Percentiles rank a stretch among this genome's conserved stretches.
phyloP scores from a whole-genome alignment of 2,329 filamentous ascomycete species.

The Dendryphion nanum region DNA sequence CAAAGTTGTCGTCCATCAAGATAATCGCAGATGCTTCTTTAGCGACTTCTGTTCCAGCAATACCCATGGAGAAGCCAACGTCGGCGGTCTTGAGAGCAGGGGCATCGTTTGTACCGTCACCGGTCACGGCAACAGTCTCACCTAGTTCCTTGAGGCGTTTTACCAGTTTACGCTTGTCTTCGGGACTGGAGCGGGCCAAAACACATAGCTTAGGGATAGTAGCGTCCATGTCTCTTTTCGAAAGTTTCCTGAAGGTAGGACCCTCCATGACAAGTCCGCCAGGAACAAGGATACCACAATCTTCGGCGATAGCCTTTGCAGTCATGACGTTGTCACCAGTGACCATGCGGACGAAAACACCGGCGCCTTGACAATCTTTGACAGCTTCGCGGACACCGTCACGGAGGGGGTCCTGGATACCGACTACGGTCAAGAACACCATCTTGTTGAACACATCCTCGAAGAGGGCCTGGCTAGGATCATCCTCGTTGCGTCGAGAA shows the following conservation, averaged over 20 bases:
- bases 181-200: constrained; percentile 66
- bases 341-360: constrained; percentile 81
- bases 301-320: constrained; percentile 73
- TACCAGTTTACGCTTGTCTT: constrained; percentile 67
- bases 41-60: constrained; percentile 78
- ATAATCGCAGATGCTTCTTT: constrained; percentile 85
- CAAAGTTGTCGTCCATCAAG: constrained; percentile 84
- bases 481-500: constrained; percentile 59
- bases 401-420: constrained; percentile 79
- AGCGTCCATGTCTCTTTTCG: constrained; percentile 55
- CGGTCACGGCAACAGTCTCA: constrained; percentile 79
- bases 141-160: constrained; percentile 63
- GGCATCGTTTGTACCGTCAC: constrained; percentile 81
- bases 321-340: constrained; percentile 81
- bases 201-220: constrained; percentile 65
- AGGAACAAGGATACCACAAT: constrained; percentile 73
- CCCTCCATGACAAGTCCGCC: constrained; percentile 75
- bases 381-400: constrained; percentile 74
- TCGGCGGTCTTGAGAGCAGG: constrained; percentile 78
- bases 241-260: constrained; percentile 72
- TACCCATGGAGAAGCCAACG: constrained; percentile 84
- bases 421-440: constrained; percentile 71
- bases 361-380: constrained; percentile 68
- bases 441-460: constrained; percentile 69
- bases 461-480: constrained; percentile 62